A percentile compares a stretch with the other conserved stretches of the same genome.
Evolutionary conservation across 2,329 filamentous ascomycete species (phyloP).

Genomic region (Leptoxyphium fumago): DNA sequence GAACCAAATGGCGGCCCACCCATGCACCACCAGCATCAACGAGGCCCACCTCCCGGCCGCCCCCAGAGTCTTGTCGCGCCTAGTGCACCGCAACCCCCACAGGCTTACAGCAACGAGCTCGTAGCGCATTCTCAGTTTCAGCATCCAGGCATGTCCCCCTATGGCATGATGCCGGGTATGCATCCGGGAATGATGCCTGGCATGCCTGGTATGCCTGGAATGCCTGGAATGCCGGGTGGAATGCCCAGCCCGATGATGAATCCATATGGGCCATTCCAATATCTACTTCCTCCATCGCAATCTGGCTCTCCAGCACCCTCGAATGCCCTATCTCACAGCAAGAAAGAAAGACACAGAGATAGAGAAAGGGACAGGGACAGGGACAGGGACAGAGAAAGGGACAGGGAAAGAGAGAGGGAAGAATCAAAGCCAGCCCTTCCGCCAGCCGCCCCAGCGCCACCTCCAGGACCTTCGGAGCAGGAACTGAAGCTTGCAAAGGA

Average conservation of each 20-base stretch:
- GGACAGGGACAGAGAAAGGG: too few species aligned
- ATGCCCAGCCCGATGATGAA: slow-evolving; percentile 5
- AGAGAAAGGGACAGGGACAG: neutral
- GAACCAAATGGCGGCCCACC: slow-evolving; percentile 6
- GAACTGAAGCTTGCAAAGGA: neutral
- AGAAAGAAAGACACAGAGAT: neutral
- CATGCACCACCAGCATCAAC: slow-evolving; percentile 7
- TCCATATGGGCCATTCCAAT: slow-evolving; percentile 8
- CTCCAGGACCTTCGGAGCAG: slow-evolving; percentile 8
- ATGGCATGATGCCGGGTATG: slow-evolving; percentile 5
- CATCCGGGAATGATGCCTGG: slow-evolving; percentile 2
- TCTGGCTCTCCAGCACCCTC: slow-evolving; percentile 10
- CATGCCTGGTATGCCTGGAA: slow-evolving; percentile 6
- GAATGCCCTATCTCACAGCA: neutral
- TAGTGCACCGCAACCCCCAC: neutral
- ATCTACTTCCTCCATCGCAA: slow-evolving; percentile 8
- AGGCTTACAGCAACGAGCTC: neutral
- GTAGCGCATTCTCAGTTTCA: slow-evolving; percentile 11
- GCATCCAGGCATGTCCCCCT: slow-evolving; percentile 6
- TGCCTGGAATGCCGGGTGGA: slow-evolving; percentile 4
- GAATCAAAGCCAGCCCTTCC: slow-evolving; percentile 2
- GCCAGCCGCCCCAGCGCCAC: slow-evolving; percentile 7
- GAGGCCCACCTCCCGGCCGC: slow-evolving; percentile 11
- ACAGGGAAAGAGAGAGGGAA: too few species aligned
- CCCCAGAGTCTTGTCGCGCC: slow-evolving; percentile 17